A percentile compares a stretch with the other conserved stretches of the same genome.
These are phyloP conservation scores for Arthrinium phaeospermum DNA, from an alignment of 2,329 filamentous ascomycete genomes.

Conservation along the genomic window DNA sequence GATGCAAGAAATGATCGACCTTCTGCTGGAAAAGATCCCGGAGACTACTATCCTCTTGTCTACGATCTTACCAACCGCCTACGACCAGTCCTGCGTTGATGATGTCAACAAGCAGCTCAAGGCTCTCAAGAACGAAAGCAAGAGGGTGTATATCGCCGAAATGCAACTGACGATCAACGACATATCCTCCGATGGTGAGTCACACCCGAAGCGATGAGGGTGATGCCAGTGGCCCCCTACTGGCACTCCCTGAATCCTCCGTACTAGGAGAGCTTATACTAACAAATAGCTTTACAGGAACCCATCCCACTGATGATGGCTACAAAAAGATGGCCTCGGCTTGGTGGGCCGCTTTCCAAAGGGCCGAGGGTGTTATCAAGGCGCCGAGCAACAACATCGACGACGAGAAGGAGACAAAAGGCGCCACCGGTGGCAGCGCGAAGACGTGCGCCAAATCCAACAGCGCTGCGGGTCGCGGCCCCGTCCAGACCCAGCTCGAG, in stretches of 20 bases:
- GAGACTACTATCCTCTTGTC: constrained; percentile 22
- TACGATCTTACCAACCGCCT: constrained; percentile 21
- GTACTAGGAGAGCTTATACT: neutral
- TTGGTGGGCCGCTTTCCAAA: constrained; percentile 27
- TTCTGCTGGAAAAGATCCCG: constrained; percentile 18
- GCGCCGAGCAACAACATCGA: constrained; percentile 6
- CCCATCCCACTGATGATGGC: constrained; percentile 27
- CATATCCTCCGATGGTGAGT: constrained; percentile 16
- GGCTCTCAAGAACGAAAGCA: constrained; percentile 13
- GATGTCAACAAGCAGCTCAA: constrained; percentile 24
- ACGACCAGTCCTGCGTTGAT: constrained; percentile 21
- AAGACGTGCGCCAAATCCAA: constrained; percentile 13
- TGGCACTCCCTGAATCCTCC: neutral
- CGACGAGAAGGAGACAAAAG: neutral
- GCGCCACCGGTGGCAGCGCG: neutral
- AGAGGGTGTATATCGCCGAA: constrained; percentile 23
- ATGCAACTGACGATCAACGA: constrained; percentile 21
- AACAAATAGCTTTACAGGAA: constrained; percentile 1
- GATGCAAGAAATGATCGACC: constrained; percentile 18
- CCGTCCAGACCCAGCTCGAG: constrained; percentile 11
- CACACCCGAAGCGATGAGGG: neutral
- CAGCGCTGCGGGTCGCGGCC: neutral
- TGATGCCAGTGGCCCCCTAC: neutral
- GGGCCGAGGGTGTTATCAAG: constrained; percentile 15
- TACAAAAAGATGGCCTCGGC: constrained; percentile 25